Percentiles rank a stretch among this genome's conserved stretches.
These are phyloP conservation scores for Aspergillus candidus DNA, from an alignment of 2,329 filamentous ascomycete species.

Conservation along the genomic window DNA sequence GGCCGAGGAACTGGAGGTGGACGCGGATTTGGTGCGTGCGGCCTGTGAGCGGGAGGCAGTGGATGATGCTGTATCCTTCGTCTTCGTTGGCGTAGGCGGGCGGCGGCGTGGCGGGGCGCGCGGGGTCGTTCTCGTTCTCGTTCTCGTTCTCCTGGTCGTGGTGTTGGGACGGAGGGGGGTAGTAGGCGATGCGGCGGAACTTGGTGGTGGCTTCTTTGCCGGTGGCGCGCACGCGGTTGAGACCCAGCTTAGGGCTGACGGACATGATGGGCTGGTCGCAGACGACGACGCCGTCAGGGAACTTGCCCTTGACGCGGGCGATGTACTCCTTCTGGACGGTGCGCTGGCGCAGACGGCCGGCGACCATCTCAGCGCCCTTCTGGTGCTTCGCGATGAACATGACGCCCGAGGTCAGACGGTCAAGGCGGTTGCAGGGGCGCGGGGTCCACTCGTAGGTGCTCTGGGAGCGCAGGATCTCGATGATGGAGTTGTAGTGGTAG, in stretches of 20 bases:
- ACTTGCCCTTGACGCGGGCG: constrained; percentile 81
- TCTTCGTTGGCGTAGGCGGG: constrained; percentile 38
- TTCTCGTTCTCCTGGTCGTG: constrained; percentile 16
- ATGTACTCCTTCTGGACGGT: constrained; percentile 94
- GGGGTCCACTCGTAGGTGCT: constrained; percentile 54
- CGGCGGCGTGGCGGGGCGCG: constrained; percentile 27
- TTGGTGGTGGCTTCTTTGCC: constrained; percentile 86
- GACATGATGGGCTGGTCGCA: constrained; percentile 91
- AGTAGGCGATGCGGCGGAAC: constrained; percentile 89
- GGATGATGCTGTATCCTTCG: constrained; percentile 86
- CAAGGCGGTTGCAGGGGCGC: constrained; percentile 82
- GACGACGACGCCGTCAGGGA: constrained; percentile 83
- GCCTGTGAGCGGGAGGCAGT: constrained; percentile 87
- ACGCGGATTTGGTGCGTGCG: constrained; percentile 93
- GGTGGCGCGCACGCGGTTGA: constrained; percentile 90
- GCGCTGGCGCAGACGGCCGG: constrained; percentile 67
- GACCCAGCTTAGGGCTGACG: constrained; percentile 88
- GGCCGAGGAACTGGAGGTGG: constrained; percentile 86
- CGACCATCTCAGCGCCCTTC: constrained; percentile 70
- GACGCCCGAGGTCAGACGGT: constrained; percentile 87
- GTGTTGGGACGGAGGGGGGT: constrained; percentile 49
- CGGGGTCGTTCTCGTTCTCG: constrained; percentile 11
- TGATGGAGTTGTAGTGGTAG: constrained; percentile 90
- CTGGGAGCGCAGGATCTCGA: constrained; percentile 87
- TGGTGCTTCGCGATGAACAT: constrained; percentile 95